Percentiles rank a stretch among this genome's conserved stretches.
Evolutionary conservation across 306 rosid genomes (phyloP).

Genomic region (Lathyrus aphaca): DNA sequence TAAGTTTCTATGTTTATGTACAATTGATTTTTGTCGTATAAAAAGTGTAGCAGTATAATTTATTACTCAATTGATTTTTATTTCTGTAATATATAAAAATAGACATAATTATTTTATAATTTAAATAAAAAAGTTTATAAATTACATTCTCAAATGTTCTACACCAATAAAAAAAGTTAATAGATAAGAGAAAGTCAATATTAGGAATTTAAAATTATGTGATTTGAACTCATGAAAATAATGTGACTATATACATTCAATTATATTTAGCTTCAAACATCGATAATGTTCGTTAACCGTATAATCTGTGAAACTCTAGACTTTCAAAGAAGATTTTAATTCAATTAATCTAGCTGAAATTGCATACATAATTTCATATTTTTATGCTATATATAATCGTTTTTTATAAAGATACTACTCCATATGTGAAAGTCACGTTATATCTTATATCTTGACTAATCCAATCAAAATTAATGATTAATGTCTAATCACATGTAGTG

Average conservation of each 20-base stretch:
- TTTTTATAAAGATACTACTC: neutral
- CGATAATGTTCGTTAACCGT: neutral
- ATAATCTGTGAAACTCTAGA: slow-evolving; percentile 11
- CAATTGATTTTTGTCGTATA: no score
- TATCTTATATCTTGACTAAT: neutral
- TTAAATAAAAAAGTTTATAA: neutral
- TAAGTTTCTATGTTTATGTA: no score
- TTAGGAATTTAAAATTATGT: neutral
- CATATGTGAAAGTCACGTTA: neutral
- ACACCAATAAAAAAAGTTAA: neutral
- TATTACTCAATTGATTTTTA: no score
- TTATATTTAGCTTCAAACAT: neutral
- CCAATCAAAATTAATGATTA: neutral
- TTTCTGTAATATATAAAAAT: no score
- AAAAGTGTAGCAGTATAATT: no score
- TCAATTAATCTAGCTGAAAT: neutral
- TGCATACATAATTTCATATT: neutral
- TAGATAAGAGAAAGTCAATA: slow-evolving; percentile 13
- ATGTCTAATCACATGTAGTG: neutral
- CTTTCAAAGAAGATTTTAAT: neutral
- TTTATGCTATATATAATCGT: neutral
- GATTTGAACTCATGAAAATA: neutral
- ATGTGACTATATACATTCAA: slow-evolving; percentile 14
- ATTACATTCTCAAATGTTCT: slow-evolving; percentile 7
- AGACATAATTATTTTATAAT: no score